Evolutionary conservation across 176 grass and related monocot genomes (phyloP), one percentile per base, ranked within the genome.

Genomic region (Ensete ventricosum): DNA sequence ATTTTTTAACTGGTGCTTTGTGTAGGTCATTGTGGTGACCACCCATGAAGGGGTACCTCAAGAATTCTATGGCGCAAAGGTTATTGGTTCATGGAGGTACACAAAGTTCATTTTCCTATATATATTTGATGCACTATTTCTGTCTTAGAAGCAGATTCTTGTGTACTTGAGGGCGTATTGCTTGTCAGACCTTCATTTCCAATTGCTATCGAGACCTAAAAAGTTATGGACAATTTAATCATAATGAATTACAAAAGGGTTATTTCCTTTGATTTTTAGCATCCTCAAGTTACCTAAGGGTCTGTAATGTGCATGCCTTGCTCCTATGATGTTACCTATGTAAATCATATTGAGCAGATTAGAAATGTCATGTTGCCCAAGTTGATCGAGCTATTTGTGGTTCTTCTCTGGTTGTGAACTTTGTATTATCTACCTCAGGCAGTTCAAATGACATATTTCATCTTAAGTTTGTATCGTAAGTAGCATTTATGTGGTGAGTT

Each of bases 51-150:
- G 94, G 14, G 94, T 91, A 52, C 94, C 94, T 8, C 62, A 82
- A 55, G 94, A 98, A 63, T 98, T 98, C 71, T 81, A 93, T 52
- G 94, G 94, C 0, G 94, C 94, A 34, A 98, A 98, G 73, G 72
- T 98, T 16, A 92, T 93, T 20, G 94, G 94, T 80, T 98, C 94
- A 77, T 93, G 94, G 94, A 98, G 93, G 93, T 97, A 75, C 52
- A 52, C 54, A 62, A 52, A 26, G 43, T 78, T 9, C 13, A 57
- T 9, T 76, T 49, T 1, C 34, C 80, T 60, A 2, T 74, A 16
- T 60, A 2, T 74, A 16, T 68, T 58, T 20, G 16, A 59, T 6
- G 2, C 2, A 75, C 7, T 59, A 19, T 16, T 26, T 3, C 11
- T 68, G 11, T 6, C 34, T 68, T 68, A 16, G 65, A 17, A 26